Evolutionary conservation across 176 grass and related monocot species (phyloP).

Genomic region (Oryza punctata): DNA sequence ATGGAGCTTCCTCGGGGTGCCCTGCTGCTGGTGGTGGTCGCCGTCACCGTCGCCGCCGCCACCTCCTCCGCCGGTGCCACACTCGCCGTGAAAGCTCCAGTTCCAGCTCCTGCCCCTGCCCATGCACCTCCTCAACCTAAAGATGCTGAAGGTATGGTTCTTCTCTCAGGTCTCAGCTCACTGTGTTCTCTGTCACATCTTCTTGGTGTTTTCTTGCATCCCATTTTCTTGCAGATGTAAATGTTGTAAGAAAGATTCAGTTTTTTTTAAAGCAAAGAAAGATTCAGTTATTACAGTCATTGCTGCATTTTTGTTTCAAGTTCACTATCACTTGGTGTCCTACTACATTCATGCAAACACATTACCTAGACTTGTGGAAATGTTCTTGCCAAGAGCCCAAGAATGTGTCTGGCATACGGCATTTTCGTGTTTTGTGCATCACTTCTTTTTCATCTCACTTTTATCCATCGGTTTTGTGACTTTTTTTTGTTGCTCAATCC

Average conservation of each 20-base stretch:
- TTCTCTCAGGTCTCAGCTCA: neutral
- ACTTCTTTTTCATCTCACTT: neutral
- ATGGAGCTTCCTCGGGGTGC: constrained; percentile 47
- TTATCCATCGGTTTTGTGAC: neutral
- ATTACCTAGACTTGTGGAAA: neutral
- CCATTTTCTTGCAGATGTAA: neutral
- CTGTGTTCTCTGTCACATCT: neutral
- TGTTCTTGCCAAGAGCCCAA: neutral
- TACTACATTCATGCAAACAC: constrained; percentile 32
- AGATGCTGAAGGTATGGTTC: constrained; percentile 36
- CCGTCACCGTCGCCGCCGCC: neutral
- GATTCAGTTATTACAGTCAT: too few species aligned
- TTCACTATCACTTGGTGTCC: neutral
- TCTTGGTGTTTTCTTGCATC: neutral
- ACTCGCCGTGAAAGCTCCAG: constrained; percentile 39
- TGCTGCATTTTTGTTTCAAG: neutral
- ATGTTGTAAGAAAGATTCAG: neutral
- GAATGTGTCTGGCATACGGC: neutral
- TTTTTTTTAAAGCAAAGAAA: neutral
- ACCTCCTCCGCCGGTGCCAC: constrained; percentile 39
- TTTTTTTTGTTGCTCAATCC: neutral
- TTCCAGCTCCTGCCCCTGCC: neutral
- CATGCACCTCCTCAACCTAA: constrained; percentile 20
- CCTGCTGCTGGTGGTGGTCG: constrained; percentile 22
- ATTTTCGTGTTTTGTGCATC: neutral